Conservation (phyloP, 352 stramenopile species). For the Phytophthora sojae region DNA sequence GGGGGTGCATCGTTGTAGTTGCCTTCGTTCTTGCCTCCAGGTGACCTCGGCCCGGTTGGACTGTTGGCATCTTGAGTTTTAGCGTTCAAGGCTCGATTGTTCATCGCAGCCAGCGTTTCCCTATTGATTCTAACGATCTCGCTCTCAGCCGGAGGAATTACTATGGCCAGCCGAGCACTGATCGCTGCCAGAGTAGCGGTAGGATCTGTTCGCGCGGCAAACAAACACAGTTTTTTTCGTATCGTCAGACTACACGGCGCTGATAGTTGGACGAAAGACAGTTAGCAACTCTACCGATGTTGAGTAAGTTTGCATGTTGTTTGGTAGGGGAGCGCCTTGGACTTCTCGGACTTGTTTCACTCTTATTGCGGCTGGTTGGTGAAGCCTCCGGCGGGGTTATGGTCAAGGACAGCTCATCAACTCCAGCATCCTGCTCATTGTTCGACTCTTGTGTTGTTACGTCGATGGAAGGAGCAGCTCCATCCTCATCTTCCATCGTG, state of each 20-base stretch:
- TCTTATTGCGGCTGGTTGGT: conserved; percentile 5
- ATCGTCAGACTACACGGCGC: neutral
- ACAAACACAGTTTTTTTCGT: neutral
- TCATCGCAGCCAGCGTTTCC: conserved; percentile 41
- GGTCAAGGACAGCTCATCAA: conserved; percentile 17
- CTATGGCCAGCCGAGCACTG: conserved; percentile 59
- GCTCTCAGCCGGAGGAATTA: conserved; percentile 66
- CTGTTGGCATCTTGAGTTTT: conserved; percentile 19
- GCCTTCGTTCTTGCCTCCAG: neutral
- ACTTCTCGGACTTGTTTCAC: conserved; percentile 25
- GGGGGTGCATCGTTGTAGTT: neutral
- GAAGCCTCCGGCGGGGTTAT: conserved; percentile 8
- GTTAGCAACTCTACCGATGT: conserved; percentile 35
- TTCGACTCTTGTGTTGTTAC: neutral
- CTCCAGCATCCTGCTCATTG: conserved; percentile 1
- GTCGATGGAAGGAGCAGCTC: neutral
- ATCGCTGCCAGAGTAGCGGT: conserved; percentile 64
- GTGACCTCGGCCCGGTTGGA: conserved; percentile 15
- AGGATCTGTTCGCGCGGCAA: conserved; percentile 32
- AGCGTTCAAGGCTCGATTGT: conserved; percentile 27
- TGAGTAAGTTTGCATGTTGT: conserved; percentile 46
- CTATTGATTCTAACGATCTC: conserved; percentile 81
- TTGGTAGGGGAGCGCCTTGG: conserved; percentile 36
- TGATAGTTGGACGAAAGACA: neutral
- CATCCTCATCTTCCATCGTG: conserved; percentile 19